phyloP scores from a whole-genome alignment of 2,329 filamentous ascomycete genomes.

The Bipolaris bicolor region DNA sequence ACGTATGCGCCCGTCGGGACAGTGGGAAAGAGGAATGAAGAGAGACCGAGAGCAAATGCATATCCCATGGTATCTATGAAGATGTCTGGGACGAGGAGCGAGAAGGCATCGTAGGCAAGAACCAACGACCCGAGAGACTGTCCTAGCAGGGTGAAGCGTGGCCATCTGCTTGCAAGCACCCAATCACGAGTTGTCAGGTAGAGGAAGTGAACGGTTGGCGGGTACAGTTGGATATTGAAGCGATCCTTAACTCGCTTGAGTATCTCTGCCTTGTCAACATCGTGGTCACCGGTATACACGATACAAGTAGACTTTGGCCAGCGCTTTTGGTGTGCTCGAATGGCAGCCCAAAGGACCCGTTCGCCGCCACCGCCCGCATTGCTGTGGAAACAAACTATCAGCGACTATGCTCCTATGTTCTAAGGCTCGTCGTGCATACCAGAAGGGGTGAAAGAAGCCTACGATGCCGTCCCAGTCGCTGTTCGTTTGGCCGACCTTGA shows the following conservation, averaged over 20 bases:
- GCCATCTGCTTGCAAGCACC: constrained; percentile 86
- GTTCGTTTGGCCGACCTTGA: constrained; percentile 54
- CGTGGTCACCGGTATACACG: constrained; percentile 95
- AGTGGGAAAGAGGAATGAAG: constrained; percentile 77
- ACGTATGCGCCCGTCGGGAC: constrained; percentile 93
- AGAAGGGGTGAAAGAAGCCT: constrained; percentile 98
- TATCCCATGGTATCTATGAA: constrained; percentile 99
- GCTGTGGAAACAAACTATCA: constrained; percentile 55
- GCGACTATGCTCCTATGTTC: neutral
- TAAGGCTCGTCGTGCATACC: constrained; percentile 60
- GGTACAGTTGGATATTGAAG: constrained; percentile 90
- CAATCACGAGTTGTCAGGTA: constrained; percentile 88
- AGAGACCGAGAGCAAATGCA: constrained; percentile 84
- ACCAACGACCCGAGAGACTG: constrained; percentile 89
- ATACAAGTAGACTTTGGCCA: constrained; percentile 90
- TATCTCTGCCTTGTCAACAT: constrained; percentile 80
- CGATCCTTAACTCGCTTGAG: constrained; percentile 76
- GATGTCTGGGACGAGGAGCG: constrained; percentile 87
- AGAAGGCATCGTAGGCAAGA: constrained; percentile 90
- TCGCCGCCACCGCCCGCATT: constrained; percentile 97
- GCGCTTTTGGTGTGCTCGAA: constrained; percentile 84
- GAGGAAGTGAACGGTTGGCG: constrained; percentile 83
- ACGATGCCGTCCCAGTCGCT: constrained; percentile 82
- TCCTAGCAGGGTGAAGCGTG: constrained; percentile 89
- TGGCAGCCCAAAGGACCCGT: constrained; percentile 93